Conservation (phyloP, 2,329 filamentous ascomycete genomes). For the Fusarium sp. region DNA sequence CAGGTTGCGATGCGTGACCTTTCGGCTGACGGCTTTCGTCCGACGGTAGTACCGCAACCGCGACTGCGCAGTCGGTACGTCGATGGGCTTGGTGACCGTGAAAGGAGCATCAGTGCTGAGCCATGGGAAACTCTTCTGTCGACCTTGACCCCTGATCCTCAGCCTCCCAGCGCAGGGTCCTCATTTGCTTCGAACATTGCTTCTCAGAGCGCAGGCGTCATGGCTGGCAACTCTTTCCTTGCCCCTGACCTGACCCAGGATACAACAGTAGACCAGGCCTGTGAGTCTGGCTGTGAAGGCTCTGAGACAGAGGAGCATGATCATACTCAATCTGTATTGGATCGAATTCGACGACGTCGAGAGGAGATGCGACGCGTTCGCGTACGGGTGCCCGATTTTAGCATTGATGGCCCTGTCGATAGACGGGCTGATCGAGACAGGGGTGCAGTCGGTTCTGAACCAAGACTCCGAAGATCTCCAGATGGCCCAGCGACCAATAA, state of each 20-base stretch:
- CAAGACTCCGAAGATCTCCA: slow-evolving; percentile 22
- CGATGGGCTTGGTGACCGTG: slow-evolving; percentile 85
- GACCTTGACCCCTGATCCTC: slow-evolving; percentile 83
- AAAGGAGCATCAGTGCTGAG: slow-evolving; percentile 82
- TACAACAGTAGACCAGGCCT: slow-evolving; percentile 53
- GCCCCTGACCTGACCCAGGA: slow-evolving; percentile 52
- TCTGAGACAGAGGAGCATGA: slow-evolving; percentile 66
- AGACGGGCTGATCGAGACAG: slow-evolving; percentile 9
- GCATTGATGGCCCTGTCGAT: slow-evolving; percentile 25
- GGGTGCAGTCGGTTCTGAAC: slow-evolving; percentile 22
- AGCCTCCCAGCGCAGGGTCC: slow-evolving; percentile 81
- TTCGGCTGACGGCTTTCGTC: background rate
- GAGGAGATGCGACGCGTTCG: slow-evolving; percentile 28
- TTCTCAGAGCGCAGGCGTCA: slow-evolving; percentile 57
- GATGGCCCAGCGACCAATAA: slow-evolving; percentile 10
- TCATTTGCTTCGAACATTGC: slow-evolving; percentile 77
- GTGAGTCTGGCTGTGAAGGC: slow-evolving; percentile 65
- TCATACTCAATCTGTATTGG: slow-evolving; percentile 47
- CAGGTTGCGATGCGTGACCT: slow-evolving; percentile 4
- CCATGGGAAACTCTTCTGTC: slow-evolving; percentile 84
- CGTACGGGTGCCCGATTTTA: slow-evolving; percentile 32
- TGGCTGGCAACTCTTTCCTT: slow-evolving; percentile 55
- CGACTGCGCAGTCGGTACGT: slow-evolving; percentile 46
- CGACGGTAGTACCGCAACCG: slow-evolving; percentile 1
- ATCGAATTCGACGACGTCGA: slow-evolving; percentile 29